phyloP scores from a whole-genome alignment of 306 rosid species.

The Prosopis cineraria region DNA sequence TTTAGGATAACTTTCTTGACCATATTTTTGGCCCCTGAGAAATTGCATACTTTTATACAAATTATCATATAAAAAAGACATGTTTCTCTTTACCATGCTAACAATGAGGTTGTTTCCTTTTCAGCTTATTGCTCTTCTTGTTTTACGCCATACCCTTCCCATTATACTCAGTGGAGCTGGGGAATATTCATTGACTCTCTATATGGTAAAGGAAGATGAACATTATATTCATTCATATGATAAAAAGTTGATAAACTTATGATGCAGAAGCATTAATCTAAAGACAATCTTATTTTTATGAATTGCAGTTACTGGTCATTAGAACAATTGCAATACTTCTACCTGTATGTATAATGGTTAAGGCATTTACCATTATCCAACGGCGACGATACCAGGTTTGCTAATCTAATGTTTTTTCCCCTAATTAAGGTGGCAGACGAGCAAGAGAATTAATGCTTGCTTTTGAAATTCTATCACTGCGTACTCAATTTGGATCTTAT shows the following conservation, averaged over 20 bases:
- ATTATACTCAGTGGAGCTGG: conserved; percentile 55
- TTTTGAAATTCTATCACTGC: background rate
- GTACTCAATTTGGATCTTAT: background rate
- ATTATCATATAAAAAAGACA: background rate
- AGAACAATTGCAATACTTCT: conserved; percentile 65
- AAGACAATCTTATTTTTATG: background rate
- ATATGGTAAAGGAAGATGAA: conserved; percentile 46
- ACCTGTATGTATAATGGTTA: conserved; percentile 62
- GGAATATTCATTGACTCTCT: conserved; percentile 56
- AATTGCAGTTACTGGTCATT: conserved; percentile 59
- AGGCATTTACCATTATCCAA: conserved; percentile 56
- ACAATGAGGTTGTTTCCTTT: conserved; percentile 23
- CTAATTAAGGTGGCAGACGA: background rate
- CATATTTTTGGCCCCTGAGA: background rate
- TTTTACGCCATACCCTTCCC: conserved; percentile 74
- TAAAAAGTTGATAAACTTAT: background rate
- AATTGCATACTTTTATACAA: too few relatives aligned
- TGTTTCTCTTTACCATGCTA: background rate
- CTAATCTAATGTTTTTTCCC: background rate
- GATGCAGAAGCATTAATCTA: background rate
- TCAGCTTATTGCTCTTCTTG: conserved; percentile 75
- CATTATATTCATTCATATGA: background rate
- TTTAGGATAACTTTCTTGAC: background rate
- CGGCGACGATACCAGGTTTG: conserved; percentile 61
- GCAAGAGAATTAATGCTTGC: background rate